Percentiles rank a stretch among this genome's conserved stretches.
Conservation (phyloP, 768 basidiomycete genomes). For the Lyophyllum shimeji region DNA sequence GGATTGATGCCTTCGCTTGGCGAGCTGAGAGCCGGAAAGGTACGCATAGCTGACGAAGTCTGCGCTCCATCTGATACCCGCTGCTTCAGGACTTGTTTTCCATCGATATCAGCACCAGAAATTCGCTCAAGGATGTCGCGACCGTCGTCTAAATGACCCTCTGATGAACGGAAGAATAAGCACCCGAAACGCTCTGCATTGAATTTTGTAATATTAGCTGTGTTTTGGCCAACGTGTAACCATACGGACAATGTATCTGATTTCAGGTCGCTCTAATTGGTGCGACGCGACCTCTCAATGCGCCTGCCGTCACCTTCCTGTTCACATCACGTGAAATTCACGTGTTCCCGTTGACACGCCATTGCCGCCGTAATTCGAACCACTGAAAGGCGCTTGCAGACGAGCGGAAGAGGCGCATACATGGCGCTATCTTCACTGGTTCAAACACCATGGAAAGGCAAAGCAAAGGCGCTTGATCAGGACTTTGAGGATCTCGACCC, state of each 20-base stretch:
- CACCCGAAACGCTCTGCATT: too few relatives aligned
- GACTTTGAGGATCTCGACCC: constrained; percentile 65
- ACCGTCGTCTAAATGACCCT: background rate
- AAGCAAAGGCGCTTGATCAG: constrained; percentile 42
- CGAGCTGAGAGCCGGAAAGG: constrained; percentile 76
- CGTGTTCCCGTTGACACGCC: background rate
- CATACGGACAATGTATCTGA: background rate
- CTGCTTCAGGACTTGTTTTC: constrained; percentile 35
- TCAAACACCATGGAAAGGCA: constrained; percentile 49
- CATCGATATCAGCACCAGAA: constrained; percentile 37
- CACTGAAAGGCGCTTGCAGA: background rate
- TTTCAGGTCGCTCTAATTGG: too few relatives aligned
- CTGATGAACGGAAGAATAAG: background rate
- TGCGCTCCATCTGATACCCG: background rate
- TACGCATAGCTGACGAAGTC: constrained; percentile 19
- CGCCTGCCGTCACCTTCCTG: background rate
- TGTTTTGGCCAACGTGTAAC: background rate
- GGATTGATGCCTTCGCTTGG: constrained; percentile 78
- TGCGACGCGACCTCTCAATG: too few relatives aligned
- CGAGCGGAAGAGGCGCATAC: background rate
- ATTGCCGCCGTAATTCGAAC: background rate
- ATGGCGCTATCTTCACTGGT: constrained; percentile 5
- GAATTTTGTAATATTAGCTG: background rate
- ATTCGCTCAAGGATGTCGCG: background rate
- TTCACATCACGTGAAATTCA: constrained; percentile 4